A percentile compares a stretch with the other conserved stretches of the same genome.
Evolutionary conservation across 495 filamentous ascomycete species (phyloP).

Genomic region (Endocarpon pusillum): DNA sequence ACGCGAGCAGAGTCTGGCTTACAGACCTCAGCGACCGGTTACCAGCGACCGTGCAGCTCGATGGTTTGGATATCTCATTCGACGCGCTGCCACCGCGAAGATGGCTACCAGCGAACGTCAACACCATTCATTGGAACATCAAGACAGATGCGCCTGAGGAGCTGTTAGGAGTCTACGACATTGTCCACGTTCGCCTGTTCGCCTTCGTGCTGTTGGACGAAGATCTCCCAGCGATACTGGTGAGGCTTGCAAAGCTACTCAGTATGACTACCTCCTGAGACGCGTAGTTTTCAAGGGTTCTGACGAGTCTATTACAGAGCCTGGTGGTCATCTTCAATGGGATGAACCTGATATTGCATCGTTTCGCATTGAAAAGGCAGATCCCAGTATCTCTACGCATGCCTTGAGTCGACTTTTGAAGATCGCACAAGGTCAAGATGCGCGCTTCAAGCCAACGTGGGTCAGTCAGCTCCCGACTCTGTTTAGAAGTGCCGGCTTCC

Average conservation of each 20-base stretch:
- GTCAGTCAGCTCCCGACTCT: constrained; percentile 1
- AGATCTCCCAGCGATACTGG: constrained; percentile 8
- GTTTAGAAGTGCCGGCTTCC: background rate
- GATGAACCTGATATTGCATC: constrained; percentile 13
- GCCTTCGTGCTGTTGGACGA: constrained; percentile 13
- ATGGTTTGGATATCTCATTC: constrained; percentile 19
- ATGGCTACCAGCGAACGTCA: constrained; percentile 16
- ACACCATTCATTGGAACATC: constrained; percentile 13
- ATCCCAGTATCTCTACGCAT: constrained; percentile 1
- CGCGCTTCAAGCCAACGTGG: constrained; percentile 2
- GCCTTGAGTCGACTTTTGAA: constrained; percentile 1
- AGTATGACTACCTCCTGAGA: constrained; percentile 7
- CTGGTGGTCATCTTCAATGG: constrained; percentile 20
- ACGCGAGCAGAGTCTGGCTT: constrained; percentile 14
- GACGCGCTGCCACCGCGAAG: constrained; percentile 11
- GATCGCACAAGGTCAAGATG: background rate
- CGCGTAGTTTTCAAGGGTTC: constrained; percentile 1
- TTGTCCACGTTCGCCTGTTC: constrained; percentile 22
- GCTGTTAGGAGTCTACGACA: constrained; percentile 17
- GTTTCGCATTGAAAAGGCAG: background rate
- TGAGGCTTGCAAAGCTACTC: constrained; percentile 9
- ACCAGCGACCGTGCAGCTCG: constrained; percentile 8
- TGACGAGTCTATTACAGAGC: constrained; percentile 8
- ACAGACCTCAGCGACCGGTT: constrained; percentile 14
- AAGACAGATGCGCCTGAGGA: constrained; percentile 10